Conservation (phyloP, 2,329 filamentous ascomycete species). For the Paecilomyces dactylethromorphus region DNA sequence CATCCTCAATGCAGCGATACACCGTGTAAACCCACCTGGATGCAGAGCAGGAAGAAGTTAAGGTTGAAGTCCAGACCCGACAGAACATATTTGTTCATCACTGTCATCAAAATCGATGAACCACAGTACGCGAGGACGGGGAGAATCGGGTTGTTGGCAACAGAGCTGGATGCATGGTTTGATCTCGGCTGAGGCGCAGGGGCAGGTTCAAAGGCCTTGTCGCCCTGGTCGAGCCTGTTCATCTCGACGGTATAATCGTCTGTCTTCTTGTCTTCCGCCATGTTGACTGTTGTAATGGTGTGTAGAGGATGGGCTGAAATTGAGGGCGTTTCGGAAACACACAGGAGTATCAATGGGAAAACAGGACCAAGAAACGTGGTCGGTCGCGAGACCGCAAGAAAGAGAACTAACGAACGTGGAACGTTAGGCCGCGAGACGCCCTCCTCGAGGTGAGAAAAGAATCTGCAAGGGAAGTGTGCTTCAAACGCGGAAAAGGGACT, state of each 20-base stretch:
- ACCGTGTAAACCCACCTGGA: slow-evolving; percentile 63
- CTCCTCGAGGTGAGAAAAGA: neutral
- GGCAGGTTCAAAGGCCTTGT: slow-evolving; percentile 40
- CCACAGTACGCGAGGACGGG: slow-evolving; percentile 87
- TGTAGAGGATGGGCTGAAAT: neutral
- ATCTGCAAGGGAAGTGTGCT: neutral
- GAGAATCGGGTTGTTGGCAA: slow-evolving; percentile 69
- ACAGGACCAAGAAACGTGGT: neutral
- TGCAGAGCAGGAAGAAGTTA: slow-evolving; percentile 87
- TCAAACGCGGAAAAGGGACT: neutral
- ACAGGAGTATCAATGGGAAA: neutral
- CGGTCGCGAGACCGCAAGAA: neutral
- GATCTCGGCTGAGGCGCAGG: slow-evolving; percentile 30
- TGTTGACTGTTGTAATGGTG: slow-evolving; percentile 35
- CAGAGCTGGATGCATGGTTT: slow-evolving; percentile 30
- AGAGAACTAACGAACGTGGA: neutral
- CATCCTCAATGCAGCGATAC: neutral
- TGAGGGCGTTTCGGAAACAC: neutral
- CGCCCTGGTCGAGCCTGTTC: slow-evolving; percentile 51
- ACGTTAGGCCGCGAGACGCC: neutral
- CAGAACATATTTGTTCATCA: slow-evolving; percentile 99
- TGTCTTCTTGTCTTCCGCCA: slow-evolving; percentile 87
- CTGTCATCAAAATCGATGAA: slow-evolving; percentile 97
- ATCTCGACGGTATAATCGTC: slow-evolving; percentile 66
- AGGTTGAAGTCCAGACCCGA: slow-evolving; percentile 89